Evolutionary conservation across 768 basidiomycete genomes (phyloP).

Genomic region (Tulasnella sp.): DNA sequence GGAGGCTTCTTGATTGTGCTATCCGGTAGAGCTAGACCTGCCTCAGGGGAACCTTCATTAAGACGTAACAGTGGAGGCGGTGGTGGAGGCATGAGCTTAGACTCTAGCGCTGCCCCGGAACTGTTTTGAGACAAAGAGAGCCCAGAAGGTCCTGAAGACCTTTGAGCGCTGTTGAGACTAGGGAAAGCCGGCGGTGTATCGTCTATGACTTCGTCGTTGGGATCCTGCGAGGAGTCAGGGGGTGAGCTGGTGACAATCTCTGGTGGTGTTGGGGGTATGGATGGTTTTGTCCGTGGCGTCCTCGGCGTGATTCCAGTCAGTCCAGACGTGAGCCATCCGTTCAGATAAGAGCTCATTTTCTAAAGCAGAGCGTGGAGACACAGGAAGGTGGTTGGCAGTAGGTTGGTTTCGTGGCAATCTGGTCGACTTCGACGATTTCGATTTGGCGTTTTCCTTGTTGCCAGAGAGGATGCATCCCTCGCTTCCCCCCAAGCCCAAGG

Average conservation of each 20-base stretch:
- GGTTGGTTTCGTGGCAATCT: too few relatives aligned
- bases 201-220: slow-evolving; percentile 31
- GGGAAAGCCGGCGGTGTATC: slow-evolving; percentile 68
- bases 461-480: slow-evolving; percentile 9
- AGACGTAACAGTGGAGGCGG: slow-evolving; percentile 27
- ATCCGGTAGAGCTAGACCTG: slow-evolving; percentile 33
- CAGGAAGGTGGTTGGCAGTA: neutral
- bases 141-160: slow-evolving; percentile 25
- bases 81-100: slow-evolving; percentile 39
- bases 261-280: neutral
- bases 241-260: neutral
- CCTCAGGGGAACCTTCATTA: slow-evolving; percentile 22
- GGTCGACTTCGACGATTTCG: too few relatives aligned
- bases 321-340: slow-evolving; percentile 1
- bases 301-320: neutral
- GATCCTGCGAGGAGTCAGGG: neutral
- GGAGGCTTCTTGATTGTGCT: slow-evolving; percentile 51
- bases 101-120: slow-evolving; percentile 32
- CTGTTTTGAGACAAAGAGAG: slow-evolving; percentile 21
- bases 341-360: slow-evolving; percentile 8
- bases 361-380: neutral
- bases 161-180: slow-evolving; percentile 57
- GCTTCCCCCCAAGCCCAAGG: neutral
- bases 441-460: too few relatives aligned
- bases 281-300: neutral